These are phyloP conservation scores for Astrocystis sublimbata DNA, from an alignment of 495 filamentous ascomycete species.

Conservation along the genomic window DNA sequence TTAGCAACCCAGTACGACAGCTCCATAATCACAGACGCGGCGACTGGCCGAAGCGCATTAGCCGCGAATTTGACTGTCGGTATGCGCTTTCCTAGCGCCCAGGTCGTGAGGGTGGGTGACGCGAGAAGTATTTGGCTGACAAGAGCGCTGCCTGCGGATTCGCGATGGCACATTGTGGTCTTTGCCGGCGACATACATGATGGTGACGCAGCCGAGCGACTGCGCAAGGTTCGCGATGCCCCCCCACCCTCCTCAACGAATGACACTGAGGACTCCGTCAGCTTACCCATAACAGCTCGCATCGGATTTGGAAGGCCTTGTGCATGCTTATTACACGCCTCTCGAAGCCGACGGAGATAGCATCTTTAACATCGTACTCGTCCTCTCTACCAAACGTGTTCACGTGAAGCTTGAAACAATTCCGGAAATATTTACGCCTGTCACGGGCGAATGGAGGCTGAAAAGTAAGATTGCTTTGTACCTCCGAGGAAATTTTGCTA, in stretches of 20 bases:
- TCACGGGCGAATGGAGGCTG: constrained; percentile 59
- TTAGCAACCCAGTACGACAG: constrained; percentile 58
- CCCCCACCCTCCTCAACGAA: background rate
- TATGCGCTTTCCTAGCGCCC: constrained; percentile 58
- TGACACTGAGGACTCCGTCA: background rate
- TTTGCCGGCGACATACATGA: constrained; percentile 56
- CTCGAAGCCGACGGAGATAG: constrained; percentile 51
- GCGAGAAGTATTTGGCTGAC: constrained; percentile 57
- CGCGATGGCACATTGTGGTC: constrained; percentile 61
- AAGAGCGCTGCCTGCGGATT: constrained; percentile 53
- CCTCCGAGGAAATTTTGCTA: background rate
- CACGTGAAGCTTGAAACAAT: constrained; percentile 61
- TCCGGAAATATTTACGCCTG: constrained; percentile 59
- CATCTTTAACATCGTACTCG: constrained; percentile 61
- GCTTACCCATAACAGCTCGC: constrained; percentile 28
- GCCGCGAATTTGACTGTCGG: constrained; percentile 53
- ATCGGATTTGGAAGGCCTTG: constrained; percentile 32
- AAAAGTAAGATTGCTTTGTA: constrained; percentile 44
- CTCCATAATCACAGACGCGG: constrained; percentile 47
- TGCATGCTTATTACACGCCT: constrained; percentile 50
- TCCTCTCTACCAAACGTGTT: constrained; percentile 55
- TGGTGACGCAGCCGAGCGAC: constrained; percentile 27
- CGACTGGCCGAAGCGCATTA: constrained; percentile 17
- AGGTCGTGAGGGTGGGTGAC: constrained; percentile 59
- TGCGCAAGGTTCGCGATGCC: constrained; percentile 46